Percentiles rank a stretch among this genome's conserved stretches.
Conservation (phyloP, 2,329 filamentous ascomycete genomes). For the Fusarium sp. region DNA sequence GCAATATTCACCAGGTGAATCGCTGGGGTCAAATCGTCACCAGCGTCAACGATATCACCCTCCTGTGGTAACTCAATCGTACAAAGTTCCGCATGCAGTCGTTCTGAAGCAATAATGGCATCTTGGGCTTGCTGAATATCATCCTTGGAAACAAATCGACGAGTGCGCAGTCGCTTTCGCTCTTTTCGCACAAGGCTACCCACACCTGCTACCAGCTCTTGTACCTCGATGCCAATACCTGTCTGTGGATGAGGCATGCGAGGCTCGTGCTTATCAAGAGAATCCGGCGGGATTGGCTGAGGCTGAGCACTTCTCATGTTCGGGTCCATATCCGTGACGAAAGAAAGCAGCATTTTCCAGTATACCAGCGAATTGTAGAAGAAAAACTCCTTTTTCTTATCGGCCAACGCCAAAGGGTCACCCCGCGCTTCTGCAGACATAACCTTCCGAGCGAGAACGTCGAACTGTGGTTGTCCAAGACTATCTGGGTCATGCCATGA, state of each 20-base stretch:
- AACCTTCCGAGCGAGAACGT: slow-evolving; percentile 32
- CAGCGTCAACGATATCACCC: slow-evolving; percentile 38
- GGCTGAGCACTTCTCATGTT: slow-evolving; percentile 6
- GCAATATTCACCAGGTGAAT: slow-evolving; percentile 43
- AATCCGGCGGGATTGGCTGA: slow-evolving; percentile 18
- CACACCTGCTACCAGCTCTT: slow-evolving; percentile 43
- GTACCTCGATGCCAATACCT: slow-evolving; percentile 41
- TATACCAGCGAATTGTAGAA: slow-evolving; percentile 46
- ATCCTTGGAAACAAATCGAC: slow-evolving; percentile 36
- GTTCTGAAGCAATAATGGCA: slow-evolving; percentile 34
- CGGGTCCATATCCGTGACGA: slow-evolving; percentile 39
- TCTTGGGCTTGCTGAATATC: slow-evolving; percentile 43
- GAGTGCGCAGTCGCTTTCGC: slow-evolving; percentile 40
- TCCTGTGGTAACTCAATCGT: slow-evolving; percentile 34
- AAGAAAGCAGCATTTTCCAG: slow-evolving; percentile 45
- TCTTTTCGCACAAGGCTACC: slow-evolving; percentile 41
- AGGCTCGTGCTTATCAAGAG: slow-evolving; percentile 24
- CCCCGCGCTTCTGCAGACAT: slow-evolving; percentile 19
- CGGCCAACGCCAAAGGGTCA: slow-evolving; percentile 10
- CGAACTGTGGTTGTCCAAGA: slow-evolving; percentile 54
- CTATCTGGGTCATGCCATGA: slow-evolving; percentile 69
- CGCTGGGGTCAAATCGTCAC: slow-evolving; percentile 43
- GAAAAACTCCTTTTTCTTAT: slow-evolving; percentile 43
- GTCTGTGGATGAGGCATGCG: slow-evolving; percentile 47
- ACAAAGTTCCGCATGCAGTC: slow-evolving; percentile 37